Evolutionary conservation across 495 filamentous ascomycete species (phyloP), one percentile per base, ranked within the genome.

Genomic region (Cercophora scortea): DNA sequence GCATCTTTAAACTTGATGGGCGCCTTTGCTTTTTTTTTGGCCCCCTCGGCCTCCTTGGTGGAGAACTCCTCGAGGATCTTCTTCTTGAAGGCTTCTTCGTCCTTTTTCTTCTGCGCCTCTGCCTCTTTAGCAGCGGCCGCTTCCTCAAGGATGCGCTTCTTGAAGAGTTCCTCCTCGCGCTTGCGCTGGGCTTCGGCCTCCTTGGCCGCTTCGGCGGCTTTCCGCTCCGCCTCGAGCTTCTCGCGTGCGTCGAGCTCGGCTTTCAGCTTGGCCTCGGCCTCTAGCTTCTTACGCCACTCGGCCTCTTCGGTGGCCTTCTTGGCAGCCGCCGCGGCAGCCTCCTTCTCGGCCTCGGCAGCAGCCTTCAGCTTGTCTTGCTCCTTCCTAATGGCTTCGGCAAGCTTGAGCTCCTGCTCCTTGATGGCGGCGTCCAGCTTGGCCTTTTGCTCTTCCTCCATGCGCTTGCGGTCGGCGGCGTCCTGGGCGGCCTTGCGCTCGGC

Each of bases 1-100:
- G 88, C 89, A 64, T 94, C 89, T 64, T 90, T 90, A 70, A 94
- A 91, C 60, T 87, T 86, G 68, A 94, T 77, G n/a, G 73, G 73
- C 32, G 66, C 49, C 63, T 74, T 72, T 40, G 73, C 74, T 49
- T 77, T 78, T 54, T 77, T 72, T 52, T 72, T 77, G 13, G 65
- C 71, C 5, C 73, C 78, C 35, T 77, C 78, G 48, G 80, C 80
- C n/a, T 70, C 65, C 56, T 77, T 79, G 40, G 64, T 65, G 44
- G 71, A 69, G 25, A 67, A 65, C 47, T 77, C 71, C 39, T 71
- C 71, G n/a, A 68, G 13, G 11, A 65, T 47, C 48, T 59, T 71
- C 63, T 47, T 47, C 38, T 54, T 54, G 11, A 45, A n/a, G 6
- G 43, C 51, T 8, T 48, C 56, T 32, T 53, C 54, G n/a, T 55